Conservation (phyloP, 208 protist genomes). For the Phytomonas francai region DNA sequence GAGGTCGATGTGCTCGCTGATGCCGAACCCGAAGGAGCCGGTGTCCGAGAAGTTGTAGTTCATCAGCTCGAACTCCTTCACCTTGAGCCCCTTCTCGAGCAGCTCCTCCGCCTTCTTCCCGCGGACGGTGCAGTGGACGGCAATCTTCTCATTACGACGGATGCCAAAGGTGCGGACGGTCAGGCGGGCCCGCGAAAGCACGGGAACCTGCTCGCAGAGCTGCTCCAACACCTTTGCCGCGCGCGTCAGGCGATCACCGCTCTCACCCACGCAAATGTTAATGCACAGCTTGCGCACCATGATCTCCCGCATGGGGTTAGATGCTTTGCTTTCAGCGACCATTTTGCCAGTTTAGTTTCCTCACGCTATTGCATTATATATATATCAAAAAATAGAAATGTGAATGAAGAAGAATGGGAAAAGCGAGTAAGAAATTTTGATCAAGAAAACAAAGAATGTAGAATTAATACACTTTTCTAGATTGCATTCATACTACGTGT, state of each 20-base stretch:
- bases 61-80: slow-evolving; percentile 99
- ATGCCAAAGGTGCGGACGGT: slow-evolving; percentile 99
- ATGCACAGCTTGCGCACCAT: slow-evolving; percentile 98
- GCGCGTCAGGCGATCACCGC: slow-evolving; percentile 97
- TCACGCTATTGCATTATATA: neutral
- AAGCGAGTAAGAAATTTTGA: neutral
- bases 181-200: slow-evolving; percentile 95
- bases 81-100: slow-evolving; percentile 97
- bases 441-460: neutral
- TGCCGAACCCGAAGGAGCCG: slow-evolving; percentile 99
- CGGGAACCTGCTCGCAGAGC: slow-evolving; percentile 97
- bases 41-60: slow-evolving; percentile 94
- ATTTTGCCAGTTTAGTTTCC: slow-evolving; percentile 15
- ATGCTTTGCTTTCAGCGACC: slow-evolving; percentile 81
- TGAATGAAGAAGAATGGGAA: neutral
- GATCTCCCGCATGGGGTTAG: slow-evolving; percentile 97
- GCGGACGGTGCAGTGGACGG: slow-evolving; percentile 97
- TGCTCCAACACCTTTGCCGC: slow-evolving; percentile 99
- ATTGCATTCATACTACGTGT: neutral
- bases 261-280: slow-evolving; percentile 99
- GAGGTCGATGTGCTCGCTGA: slow-evolving; percentile 99
- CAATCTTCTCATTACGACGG: slow-evolving; percentile 99
- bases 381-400: neutral
- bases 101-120: slow-evolving; percentile 99
- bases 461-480: neutral